phyloP scores from a whole-genome alignment of 768 basidiomycete genomes.

The Tylopilus sp. region DNA sequence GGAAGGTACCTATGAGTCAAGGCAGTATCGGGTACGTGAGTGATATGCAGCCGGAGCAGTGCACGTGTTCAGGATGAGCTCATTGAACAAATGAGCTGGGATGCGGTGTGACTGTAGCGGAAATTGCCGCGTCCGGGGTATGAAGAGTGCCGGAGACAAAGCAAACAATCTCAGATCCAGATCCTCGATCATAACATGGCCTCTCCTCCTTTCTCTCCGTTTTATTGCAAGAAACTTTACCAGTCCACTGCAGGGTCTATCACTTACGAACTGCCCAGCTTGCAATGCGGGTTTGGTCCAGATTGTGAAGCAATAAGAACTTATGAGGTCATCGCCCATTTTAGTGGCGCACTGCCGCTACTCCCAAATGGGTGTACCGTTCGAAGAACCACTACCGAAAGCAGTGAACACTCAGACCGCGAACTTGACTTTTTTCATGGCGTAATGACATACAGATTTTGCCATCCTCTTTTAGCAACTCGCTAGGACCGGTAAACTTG shows the following conservation, averaged over 20 bases:
- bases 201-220: neutral
- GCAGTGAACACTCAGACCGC: neutral
- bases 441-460: slow-evolving; percentile 9
- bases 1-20: neutral
- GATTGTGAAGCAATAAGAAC: neutral
- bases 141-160: slow-evolving; percentile 32
- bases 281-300: neutral
- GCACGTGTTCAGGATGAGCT: neutral
- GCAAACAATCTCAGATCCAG: slow-evolving; percentile 31
- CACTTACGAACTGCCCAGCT: neutral
- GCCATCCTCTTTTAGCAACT: slow-evolving; percentile 14
- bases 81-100: neutral
- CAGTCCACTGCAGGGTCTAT: neutral
- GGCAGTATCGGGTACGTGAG: slow-evolving; percentile 16
- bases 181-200: slow-evolving; percentile 15
- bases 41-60: slow-evolving; percentile 6
- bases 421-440: neutral
- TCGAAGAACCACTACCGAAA: slow-evolving; percentile 1
- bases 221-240: neutral
- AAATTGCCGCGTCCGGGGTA: slow-evolving; percentile 31
- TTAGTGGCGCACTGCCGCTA: slow-evolving; percentile 16
- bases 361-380: slow-evolving; percentile 10
- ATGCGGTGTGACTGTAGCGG: slow-evolving; percentile 14
- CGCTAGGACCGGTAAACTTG: slow-evolving; percentile 20
- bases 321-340: neutral